Evolutionary conservation across 192 early-diverging fungal genomes (phyloP).

Genomic region (Rhizophagus prolifer): DNA sequence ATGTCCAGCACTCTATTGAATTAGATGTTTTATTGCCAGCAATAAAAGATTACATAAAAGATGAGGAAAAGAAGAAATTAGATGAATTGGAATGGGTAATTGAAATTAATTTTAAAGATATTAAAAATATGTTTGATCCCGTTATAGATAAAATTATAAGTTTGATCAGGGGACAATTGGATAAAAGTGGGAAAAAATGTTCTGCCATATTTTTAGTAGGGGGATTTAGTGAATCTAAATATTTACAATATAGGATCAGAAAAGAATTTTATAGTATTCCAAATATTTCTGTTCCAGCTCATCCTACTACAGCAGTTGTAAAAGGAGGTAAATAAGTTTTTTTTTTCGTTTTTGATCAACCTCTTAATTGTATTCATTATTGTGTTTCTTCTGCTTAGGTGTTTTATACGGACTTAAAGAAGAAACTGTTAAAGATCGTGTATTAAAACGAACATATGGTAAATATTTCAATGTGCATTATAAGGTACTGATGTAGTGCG

Average conservation of each 20-base stretch:
- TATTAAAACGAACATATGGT: no score
- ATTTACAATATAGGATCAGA: constrained; percentile 52
- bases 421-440: no score
- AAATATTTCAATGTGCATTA: no score
- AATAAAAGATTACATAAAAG: background rate
- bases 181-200: constrained; percentile 11
- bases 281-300: constrained; percentile 41
- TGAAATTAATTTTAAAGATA: background rate
- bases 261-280: constrained; percentile 44
- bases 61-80: background rate
- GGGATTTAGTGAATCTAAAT: constrained; percentile 31
- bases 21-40: constrained; percentile 2
- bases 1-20: background rate
- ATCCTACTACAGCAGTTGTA: constrained; percentile 46
- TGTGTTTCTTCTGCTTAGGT: no score
- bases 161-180: constrained; percentile 35
- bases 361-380: no score
- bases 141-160: constrained; percentile 15
- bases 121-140: constrained; percentile 18
- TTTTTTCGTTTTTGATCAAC: no score
- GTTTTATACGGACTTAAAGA: no score
- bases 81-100: background rate
- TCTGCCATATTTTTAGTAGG: constrained; percentile 51
- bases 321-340: constrained; percentile 36
- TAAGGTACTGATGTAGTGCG: background rate